Evolutionary conservation across 2,329 filamentous ascomycete species (phyloP), one percentile per base, ranked within the genome.

Genomic region (Neocatenulostroma microsporum): DNA sequence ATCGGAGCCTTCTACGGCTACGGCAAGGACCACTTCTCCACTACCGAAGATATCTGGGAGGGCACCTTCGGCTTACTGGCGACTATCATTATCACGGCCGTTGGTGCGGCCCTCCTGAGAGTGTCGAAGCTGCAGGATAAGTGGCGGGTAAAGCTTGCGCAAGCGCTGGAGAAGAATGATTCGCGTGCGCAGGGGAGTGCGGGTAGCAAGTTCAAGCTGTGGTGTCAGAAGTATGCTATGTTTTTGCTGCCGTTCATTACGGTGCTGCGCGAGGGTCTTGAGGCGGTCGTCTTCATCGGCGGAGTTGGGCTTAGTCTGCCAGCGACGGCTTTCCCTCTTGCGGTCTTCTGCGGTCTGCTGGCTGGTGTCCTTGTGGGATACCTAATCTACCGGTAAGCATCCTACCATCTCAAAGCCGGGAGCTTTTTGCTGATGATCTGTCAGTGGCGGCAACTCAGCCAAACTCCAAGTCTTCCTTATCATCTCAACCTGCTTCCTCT

Each of bases 171-270:
- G 47, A 66, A 71, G 12, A 66, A 73, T 11, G 63, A 63, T 20
- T 55, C 60, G 12, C 56, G 55, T 5, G 55, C 47, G 23, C 56
- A 57, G n/a, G 57, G 56, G 10, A 59, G 60, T 9, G 52, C 58
- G 3, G 60, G 58, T 12, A 62, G 57, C 4, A 63, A 63, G 4
- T 61, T 87, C 44, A 82, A 82, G 61, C 62, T 66, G 37, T 83
- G 75, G 64, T 62, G 70, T 14, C 80, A 88, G 59, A 86, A 83
- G 59, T 91, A 94, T 55, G 77, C 80, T 54, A 85, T 94, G 82
- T 91, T 93, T 58, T 62, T 84, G 30, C 67, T 94, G 37, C 87
- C 87, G 1, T 93, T 94, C 61, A 72, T 94, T 56, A 94, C 86
- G 0, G 82, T 91, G n/a, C 64, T 94, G 11, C 72, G 87, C 23